Evolutionary conservation across 805 yeast genomes (phyloP).

Genomic region (Saturnispora besseyi): DNA sequence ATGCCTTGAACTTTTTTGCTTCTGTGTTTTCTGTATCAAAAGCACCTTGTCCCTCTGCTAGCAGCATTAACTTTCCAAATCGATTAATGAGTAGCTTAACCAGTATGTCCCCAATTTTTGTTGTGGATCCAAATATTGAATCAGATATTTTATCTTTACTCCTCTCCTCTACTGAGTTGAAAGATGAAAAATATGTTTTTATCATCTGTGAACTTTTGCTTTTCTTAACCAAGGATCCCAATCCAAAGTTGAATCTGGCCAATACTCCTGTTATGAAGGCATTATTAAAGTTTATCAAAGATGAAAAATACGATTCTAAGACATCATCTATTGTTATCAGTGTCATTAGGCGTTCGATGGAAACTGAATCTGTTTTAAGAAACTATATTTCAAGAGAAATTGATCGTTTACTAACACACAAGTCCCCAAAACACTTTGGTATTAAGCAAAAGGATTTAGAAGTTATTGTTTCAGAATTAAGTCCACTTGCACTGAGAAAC

Average conservation of each 20-base stretch:
- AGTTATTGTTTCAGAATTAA: slow-evolving; percentile 40
- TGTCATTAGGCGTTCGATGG: slow-evolving; percentile 63
- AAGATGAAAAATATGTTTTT: slow-evolving; percentile 39
- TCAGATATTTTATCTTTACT: slow-evolving; percentile 36
- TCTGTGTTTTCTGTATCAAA: slow-evolving; percentile 43
- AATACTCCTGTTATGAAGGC: slow-evolving; percentile 30
- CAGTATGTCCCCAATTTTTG: slow-evolving; percentile 16
- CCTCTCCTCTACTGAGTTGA: slow-evolving; percentile 32
- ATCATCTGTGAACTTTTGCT: slow-evolving; percentile 48
- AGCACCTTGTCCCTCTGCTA: slow-evolving; percentile 43
- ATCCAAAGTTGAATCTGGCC: background rate
- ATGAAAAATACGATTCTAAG: slow-evolving; percentile 28
- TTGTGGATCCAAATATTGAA: slow-evolving; percentile 17
- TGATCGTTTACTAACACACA: slow-evolving; percentile 29
- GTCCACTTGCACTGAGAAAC: slow-evolving; percentile 37
- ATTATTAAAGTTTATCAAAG: slow-evolving; percentile 36
- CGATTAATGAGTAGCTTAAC: slow-evolving; percentile 8
- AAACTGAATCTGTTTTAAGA: slow-evolving; percentile 42
- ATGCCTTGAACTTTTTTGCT: slow-evolving; percentile 47
- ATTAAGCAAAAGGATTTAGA: slow-evolving; percentile 31
- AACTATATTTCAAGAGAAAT: slow-evolving; percentile 45
- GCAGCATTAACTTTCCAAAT: slow-evolving; percentile 18
- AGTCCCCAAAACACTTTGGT: slow-evolving; percentile 9
- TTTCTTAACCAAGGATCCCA: slow-evolving; percentile 32
- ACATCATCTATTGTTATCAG: slow-evolving; percentile 43